Evolutionary conservation across 768 basidiomycete species (phyloP).

Genomic region (Boletus insuetus): DNA sequence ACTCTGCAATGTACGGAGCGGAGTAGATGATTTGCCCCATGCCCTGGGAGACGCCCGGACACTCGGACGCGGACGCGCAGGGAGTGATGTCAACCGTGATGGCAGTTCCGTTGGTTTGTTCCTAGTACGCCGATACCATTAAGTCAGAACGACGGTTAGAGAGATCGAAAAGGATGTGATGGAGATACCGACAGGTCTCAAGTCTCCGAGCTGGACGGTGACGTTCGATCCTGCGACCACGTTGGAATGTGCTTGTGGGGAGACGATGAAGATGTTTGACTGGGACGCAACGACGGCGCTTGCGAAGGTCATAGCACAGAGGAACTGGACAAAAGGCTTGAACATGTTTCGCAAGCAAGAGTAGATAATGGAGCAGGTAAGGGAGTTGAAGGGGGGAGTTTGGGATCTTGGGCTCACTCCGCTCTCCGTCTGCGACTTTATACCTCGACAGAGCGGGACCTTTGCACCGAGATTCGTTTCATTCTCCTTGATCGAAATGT

Average conservation of each 20-base stretch:
- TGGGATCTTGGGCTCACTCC: no score
- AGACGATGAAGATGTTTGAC: slow-evolving; percentile 1
- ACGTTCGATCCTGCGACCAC: slow-evolving; percentile 37
- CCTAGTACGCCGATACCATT: not conserved
- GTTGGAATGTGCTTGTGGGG: slow-evolving; percentile 32
- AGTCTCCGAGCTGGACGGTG: slow-evolving; percentile 37
- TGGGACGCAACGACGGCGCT: no score
- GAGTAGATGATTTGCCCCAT: slow-evolving; percentile 7
- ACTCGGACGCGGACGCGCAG: not conserved
- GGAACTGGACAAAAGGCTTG: no score
- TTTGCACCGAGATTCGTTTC: no score
- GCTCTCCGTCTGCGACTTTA: no score
- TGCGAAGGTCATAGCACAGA: no score
- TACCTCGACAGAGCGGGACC: no score
- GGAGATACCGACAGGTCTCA: slow-evolving; percentile 27
- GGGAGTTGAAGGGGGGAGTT: no score
- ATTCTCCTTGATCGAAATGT: no score
- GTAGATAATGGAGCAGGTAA: no score
- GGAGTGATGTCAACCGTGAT: slow-evolving; percentile 2
- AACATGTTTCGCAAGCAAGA: no score
- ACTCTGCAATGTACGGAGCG: not conserved
- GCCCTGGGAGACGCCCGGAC: not conserved
- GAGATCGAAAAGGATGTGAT: not conserved
- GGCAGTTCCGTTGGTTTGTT: not conserved
- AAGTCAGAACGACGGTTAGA: not conserved